These are phyloP conservation scores for Diplodia corticola DNA, from an alignment of 2,329 filamentous ascomycete genomes.

Conservation along the genomic window DNA sequence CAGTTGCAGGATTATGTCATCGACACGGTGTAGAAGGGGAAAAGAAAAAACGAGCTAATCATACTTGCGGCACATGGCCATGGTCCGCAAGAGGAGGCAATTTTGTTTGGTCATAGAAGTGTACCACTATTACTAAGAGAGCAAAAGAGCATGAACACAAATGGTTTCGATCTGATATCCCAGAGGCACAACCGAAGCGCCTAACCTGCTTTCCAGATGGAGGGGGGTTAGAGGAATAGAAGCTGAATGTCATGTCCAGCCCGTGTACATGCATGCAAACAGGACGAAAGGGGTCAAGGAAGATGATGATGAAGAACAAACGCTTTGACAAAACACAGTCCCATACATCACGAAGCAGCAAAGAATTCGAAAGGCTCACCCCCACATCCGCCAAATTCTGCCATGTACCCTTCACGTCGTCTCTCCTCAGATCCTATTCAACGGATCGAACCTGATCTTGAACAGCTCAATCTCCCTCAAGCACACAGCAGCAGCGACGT, in stretches of 20 bases:
- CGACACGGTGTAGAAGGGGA: not conserved
- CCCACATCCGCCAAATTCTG: not conserved
- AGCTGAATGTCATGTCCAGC: not conserved
- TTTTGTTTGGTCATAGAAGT: too few species aligned
- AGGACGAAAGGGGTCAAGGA: not conserved
- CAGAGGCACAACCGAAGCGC: not conserved
- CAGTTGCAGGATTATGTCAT: constrained; percentile 16
- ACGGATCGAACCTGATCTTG: constrained; percentile 11
- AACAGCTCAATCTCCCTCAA: constrained; percentile 51
- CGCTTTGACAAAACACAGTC: not conserved
- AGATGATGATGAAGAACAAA: too few species aligned
- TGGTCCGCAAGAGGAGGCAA: too few species aligned
- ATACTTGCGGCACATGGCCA: too few species aligned
- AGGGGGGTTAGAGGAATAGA: not conserved
- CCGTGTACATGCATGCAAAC: not conserved
- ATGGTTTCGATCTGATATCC: not conserved
- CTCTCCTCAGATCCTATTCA: constrained; percentile 9
- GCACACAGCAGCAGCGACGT: constrained; percentile 53
- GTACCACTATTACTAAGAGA: too few species aligned
- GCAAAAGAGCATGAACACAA: not conserved
- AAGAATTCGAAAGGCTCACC: not conserved
- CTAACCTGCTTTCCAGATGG: not conserved
- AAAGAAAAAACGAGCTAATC: not conserved
- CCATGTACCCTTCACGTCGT: not conserved
- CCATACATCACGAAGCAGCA: not conserved